Evolutionary conservation across 169 alveolate genomes (phyloP).

Genomic region (Plasmodium malariae): DNA sequence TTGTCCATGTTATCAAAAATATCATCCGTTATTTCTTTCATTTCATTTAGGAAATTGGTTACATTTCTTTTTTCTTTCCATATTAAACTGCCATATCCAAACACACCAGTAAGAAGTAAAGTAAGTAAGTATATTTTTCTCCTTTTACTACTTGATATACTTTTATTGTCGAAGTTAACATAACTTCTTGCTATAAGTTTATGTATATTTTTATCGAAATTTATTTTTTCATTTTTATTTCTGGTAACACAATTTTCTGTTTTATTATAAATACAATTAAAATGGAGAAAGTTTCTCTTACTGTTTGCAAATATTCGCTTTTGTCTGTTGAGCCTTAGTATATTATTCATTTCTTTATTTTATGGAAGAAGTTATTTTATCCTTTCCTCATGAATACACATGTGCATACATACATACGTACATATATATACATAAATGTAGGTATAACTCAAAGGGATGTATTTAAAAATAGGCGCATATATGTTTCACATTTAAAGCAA

Average conservation of each 20-base stretch:
- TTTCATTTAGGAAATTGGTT: conserved; percentile 47
- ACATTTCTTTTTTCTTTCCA: conserved; percentile 58
- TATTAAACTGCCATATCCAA: conserved; percentile 28
- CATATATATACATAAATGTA: conserved; percentile 2
- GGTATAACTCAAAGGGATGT: background rate
- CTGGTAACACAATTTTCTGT: conserved; percentile 14
- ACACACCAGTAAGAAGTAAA: conserved; percentile 27
- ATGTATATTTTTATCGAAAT: conserved; percentile 14
- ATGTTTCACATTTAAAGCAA: too few relatives aligned
- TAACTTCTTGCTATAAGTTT: conserved; percentile 6
- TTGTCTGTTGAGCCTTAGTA: conserved; percentile 9
- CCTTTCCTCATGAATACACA: background rate
- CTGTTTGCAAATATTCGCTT: conserved; percentile 20
- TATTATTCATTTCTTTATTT: conserved; percentile 54
- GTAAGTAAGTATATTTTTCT: conserved; percentile 9
- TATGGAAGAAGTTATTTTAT: background rate
- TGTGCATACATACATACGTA: background rate
- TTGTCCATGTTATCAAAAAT: conserved; percentile 53
- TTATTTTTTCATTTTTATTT: conserved; percentile 24
- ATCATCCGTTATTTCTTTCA: conserved; percentile 74
- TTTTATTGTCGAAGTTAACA: conserved; percentile 16
- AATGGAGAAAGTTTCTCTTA: conserved; percentile 30
- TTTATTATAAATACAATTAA: conserved; percentile 11
- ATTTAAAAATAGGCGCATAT: too few relatives aligned
- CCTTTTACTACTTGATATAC: conserved; percentile 22